These are phyloP conservation scores for Arthrocladium fulminans DNA, from an alignment of 2,329 filamentous ascomycete genomes.

Conservation along the genomic window DNA sequence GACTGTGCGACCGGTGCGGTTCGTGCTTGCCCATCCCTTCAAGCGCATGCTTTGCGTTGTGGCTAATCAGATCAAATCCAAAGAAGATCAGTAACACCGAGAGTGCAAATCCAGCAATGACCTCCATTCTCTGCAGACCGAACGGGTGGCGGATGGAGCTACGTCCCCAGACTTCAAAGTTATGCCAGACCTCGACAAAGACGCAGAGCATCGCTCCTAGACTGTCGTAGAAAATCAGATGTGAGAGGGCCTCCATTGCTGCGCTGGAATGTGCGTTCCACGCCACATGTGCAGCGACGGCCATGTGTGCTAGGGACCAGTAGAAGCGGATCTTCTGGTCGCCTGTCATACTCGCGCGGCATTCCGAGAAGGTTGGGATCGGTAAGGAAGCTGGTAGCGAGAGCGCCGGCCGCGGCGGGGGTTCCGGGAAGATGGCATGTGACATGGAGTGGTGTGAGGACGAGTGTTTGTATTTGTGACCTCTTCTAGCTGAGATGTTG, in stretches of 20 bases:
- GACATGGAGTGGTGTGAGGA: conserved; percentile 55
- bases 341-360: conserved; percentile 77
- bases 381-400: conserved; percentile 86
- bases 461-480: conserved; percentile 96
- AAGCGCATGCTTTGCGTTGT: conserved; percentile 86
- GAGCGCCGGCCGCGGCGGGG: conserved; percentile 65
- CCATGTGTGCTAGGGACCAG: conserved; percentile 85
- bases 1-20: conserved; percentile 60
- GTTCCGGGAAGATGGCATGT: conserved; percentile 94
- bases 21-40: conserved; percentile 59
- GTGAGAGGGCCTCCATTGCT: conserved; percentile 83
- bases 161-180: conserved; percentile 96
- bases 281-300: conserved; percentile 74
- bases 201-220: conserved; percentile 87
- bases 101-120: conserved; percentile 91
- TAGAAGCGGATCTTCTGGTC: conserved; percentile 74
- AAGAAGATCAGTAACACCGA: conserved; percentile 96
- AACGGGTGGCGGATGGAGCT: conserved; percentile 91
- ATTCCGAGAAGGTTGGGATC: conserved; percentile 80
- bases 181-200: conserved; percentile 81
- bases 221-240: conserved; percentile 91
- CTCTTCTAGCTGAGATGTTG: conserved; percentile 80
- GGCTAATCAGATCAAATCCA: conserved; percentile 88
- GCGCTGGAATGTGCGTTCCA: conserved; percentile 78
- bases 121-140: conserved; percentile 80